Percentiles rank a stretch among this genome's conserved stretches.
phyloP scores from a whole-genome alignment of 2,329 filamentous ascomycete species.

The Diaporthe sp. region DNA sequence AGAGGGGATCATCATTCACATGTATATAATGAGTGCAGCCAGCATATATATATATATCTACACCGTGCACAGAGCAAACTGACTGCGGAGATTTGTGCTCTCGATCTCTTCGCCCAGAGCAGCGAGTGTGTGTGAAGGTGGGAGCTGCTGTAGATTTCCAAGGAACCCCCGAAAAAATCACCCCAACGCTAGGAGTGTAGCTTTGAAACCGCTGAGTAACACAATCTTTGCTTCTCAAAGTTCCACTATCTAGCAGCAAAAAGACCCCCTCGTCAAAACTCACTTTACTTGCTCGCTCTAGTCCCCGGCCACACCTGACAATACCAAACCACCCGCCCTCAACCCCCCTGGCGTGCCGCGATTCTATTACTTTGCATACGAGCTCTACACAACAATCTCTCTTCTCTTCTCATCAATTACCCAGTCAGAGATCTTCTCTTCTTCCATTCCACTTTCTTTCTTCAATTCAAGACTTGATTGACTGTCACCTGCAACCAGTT shows the following conservation, averaged over 20 bases:
- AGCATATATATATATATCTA: background rate
- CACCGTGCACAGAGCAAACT: too few relatives aligned
- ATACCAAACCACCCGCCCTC: background rate
- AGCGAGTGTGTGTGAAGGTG: background rate
- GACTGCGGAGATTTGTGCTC: background rate
- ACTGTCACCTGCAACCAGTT: background rate
- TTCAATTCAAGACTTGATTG: background rate
- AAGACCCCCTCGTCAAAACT: constrained; percentile 25
- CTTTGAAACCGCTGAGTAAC: constrained; percentile 29
- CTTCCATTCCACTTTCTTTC: background rate
- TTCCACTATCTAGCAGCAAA: constrained; percentile 26
- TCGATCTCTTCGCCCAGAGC: background rate
- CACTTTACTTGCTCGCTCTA: constrained; percentile 1
- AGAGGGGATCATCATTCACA: background rate
- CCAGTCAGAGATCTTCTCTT: background rate
- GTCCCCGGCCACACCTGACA: background rate
- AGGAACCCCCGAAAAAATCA: background rate
- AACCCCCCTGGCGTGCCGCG: background rate
- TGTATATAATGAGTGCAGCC: background rate
- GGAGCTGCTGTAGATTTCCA: background rate
- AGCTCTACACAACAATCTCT: constrained; percentile 11
- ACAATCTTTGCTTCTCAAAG: constrained; percentile 35
- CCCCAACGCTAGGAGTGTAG: constrained; percentile 17
- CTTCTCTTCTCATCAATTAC: background rate
- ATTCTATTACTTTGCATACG: background rate